These are phyloP conservation scores for Nannizziopsis barbatae DNA, from an alignment of 2,329 filamentous ascomycete species.

Conservation along the genomic window DNA sequence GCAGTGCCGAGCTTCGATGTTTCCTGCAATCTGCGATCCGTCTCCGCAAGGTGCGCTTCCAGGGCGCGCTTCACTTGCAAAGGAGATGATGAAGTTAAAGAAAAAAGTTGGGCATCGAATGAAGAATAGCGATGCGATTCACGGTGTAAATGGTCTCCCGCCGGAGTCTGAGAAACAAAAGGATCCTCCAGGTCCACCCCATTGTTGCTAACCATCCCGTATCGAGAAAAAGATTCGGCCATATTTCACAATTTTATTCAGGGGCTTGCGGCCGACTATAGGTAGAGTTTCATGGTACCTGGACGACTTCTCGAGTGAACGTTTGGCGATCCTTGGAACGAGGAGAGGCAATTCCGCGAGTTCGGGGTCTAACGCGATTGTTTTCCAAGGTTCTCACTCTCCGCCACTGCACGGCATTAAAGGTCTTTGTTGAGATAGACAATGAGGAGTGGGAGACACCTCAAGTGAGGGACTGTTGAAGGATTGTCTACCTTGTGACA, in stretches of 20 bases:
- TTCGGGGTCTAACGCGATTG: background rate
- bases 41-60: constrained; percentile 84
- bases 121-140: constrained; percentile 61
- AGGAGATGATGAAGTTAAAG: constrained; percentile 69
- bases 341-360: background rate
- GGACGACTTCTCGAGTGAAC: background rate
- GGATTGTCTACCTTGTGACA: constrained; percentile 1
- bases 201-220: constrained; percentile 4
- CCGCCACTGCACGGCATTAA: background rate
- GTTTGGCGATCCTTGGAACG: constrained; percentile 1
- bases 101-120: constrained; percentile 72
- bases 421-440: background rate
- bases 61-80: constrained; percentile 78
- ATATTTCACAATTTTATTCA: constrained; percentile 5
- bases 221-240: constrained; percentile 4
- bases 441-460: background rate
- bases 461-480: background rate
- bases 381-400: constrained; percentile 1
- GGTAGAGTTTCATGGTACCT: constrained; percentile 2
- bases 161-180: constrained; percentile 42
- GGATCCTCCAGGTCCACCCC: constrained; percentile 41
- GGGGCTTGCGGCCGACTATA: background rate
- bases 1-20: constrained; percentile 80
- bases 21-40: constrained; percentile 80
- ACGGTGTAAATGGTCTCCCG: constrained; percentile 30